A percentile compares a stretch with the other conserved stretches of the same genome.
These are phyloP conservation scores for Cladophialophora chaetospira DNA, from an alignment of 2,329 filamentous ascomycete genomes.

Conservation along the genomic window DNA sequence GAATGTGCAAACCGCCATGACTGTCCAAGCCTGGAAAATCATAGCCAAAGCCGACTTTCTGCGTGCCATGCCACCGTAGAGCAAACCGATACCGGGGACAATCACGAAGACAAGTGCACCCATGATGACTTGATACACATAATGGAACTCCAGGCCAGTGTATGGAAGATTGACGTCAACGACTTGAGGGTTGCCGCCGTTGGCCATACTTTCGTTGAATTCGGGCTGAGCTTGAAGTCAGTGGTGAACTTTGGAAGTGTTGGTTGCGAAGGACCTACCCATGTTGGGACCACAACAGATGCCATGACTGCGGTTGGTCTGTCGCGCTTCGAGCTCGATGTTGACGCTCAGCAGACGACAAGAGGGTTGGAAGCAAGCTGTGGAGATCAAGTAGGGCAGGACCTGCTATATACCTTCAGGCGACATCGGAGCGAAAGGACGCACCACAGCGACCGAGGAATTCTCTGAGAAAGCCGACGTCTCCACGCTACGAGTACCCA, in stretches of 20 bases:
- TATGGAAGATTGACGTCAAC: conserved; percentile 63
- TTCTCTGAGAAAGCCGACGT: not conserved
- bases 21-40: conserved; percentile 64
- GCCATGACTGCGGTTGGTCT: conserved; percentile 15
- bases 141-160: conserved; percentile 61
- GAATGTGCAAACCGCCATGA: conserved; percentile 52
- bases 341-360: not conserved
- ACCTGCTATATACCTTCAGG: conserved; percentile 16
- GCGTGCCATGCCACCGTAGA: conserved; percentile 65
- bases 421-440: not conserved
- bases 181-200: conserved; percentile 56
- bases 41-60: conserved; percentile 64
- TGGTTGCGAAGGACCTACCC: not conserved
- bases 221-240: conserved; percentile 14
- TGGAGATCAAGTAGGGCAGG: not conserved
- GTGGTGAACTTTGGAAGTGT: not conserved
- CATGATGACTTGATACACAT: conserved; percentile 62
- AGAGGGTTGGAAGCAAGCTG: conserved; percentile 1
- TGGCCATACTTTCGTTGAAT: conserved; percentile 46
- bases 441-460: conserved; percentile 1
- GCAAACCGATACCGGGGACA: conserved; percentile 65
- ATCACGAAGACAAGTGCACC: conserved; percentile 66
- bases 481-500: conserved; percentile 22
- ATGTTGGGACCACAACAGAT: conserved; percentile 13
- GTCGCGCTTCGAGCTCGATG: not conserved